Base-by-base conservation (phyloP, 2,329 filamentous ascomycete species). In the Colletotrichum cereale region DNA sequence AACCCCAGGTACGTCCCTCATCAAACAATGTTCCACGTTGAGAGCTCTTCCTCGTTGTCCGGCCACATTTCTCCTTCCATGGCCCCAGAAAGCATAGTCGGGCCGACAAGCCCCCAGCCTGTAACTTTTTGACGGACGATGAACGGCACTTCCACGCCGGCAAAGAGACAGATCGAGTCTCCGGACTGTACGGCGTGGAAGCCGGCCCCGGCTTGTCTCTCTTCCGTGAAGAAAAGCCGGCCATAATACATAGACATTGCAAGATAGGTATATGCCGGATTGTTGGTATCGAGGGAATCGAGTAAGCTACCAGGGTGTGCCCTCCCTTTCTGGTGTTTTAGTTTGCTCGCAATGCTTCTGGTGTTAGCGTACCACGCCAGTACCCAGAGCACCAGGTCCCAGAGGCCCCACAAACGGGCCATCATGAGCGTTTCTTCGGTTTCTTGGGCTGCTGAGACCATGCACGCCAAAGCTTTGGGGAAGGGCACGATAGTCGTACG, bases 21-120 rank as follows among this genome's bases (percentile, higher is more conserved):
- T 56, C 26, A 58, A 36, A 58, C 18, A 14, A 58, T n/a, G 7
- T 31, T 24, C 36, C 38, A 58, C 24, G 18, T 14, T 10, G 26
- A 26, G 2, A 44, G 38, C 38, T 58, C 56, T 2, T 44, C 38
- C 10, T n/a, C 38, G 4, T 42, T 21, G 1, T 26, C 21, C 4
- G 56, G 56, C 56, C 56, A 58, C 24, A 31, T 31, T 24, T 58
- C 26, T 12, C 56, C 56, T 5, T 16, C 18, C 38, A 58, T 58
- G 8, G 24, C 56, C 18, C 56, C 38, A 5, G 36, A 36, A 6
- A 58, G 26, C 56, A 58, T 10, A 0, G 38, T 16, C 5, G 56
- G 38, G 1, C 56, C 36, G 5, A 42, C 56, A n/a, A 44, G 36
- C 36, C 5, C 10, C n/a, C 36, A 26, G 12, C 16, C 24, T 14